Base-by-base conservation (phyloP, 2,329 filamentous ascomycete genomes). In the Blastomyces gilchristii region DNA sequence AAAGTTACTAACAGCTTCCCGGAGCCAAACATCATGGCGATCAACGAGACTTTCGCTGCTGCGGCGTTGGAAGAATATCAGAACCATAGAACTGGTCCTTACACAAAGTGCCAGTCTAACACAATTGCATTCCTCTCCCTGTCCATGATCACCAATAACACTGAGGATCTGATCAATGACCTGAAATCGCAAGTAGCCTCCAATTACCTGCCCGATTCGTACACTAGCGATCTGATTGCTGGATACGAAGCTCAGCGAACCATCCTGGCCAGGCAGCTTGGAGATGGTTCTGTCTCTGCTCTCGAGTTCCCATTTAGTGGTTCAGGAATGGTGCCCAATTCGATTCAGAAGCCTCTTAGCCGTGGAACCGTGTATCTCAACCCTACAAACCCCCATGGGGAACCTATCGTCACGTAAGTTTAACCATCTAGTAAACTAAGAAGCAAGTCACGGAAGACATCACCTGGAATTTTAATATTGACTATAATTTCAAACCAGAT, bases 321-420 rank as follows among this genome's bases (percentile, higher is more conserved):
- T 45, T 61, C 53, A 28, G 66, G 66, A 43, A 52, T 62, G 43
- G 66, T 70, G 31, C 64, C 65, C 8, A 66, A 65, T 39, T 63
- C 65, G 56, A 50, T 69, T 5, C 64, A 68, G 39, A 67, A 70
- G 61, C 69, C 68, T 18, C 65, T 67, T 49, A 68, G 66, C 50
- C 67, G 66, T 41, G 69, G 69, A 41, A 61, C 62, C 31, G 64
- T 70, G 53, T 63, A 63, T 56, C 65, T 70, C 61, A 66, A 68
- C 39, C 28, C 65, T 45, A 62, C 25, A 47, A 47, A 67, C 58
- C 67, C 67, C 25, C 54, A 12, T 18, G 62, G 56, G 25, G 64
- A 65, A 37, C 67, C 67, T 18, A 62, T 66, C 34, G 65, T 67
- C 22, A 66, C 57, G 60, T 62, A 58, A 62, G 60, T 62, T 62